Percentiles rank a stretch among this genome's conserved stretches.
Conservation (phyloP, 768 basidiomycete genomes). For the Cystoderma amianthinum region DNA sequence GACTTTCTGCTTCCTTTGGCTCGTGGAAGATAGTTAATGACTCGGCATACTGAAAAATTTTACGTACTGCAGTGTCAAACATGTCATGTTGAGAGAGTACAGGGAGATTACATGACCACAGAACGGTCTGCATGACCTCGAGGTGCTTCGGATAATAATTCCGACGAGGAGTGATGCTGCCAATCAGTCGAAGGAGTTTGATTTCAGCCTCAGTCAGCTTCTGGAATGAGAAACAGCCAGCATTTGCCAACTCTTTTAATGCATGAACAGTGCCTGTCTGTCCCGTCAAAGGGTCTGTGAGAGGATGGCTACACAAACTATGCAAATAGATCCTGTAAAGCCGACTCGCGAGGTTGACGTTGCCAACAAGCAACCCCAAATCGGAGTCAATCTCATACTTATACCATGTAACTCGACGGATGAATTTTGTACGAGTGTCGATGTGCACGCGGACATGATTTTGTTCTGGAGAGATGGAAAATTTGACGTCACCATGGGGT, state of each 20-base stretch:
- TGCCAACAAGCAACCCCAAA: conserved; percentile 22
- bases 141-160: conserved; percentile 29
- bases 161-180: conserved; percentile 23
- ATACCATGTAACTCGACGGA: no score
- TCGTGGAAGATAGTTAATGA: no score
- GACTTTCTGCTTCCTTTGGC: no score
- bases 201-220: conserved; percentile 18
- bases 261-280: conserved; percentile 39
- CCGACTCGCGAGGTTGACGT: conserved; percentile 16
- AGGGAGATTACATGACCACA: no score
- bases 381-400: conserved; percentile 26
- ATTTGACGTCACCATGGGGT: conserved; percentile 28
- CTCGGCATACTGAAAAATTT: no score
- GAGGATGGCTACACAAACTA: conserved; percentile 31
- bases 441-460: conserved; percentile 17
- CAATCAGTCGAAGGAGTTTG: conserved; percentile 23
- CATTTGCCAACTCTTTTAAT: conserved; percentile 26
- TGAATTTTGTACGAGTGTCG: conserved; percentile 8
- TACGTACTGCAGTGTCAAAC: no score
- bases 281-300: conserved; percentile 34
- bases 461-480: conserved; percentile 6
- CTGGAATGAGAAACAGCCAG: conserved; percentile 32
- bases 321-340: conserved; percentile 37
- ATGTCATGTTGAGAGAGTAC: no score
- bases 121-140: conserved; percentile 29